A percentile compares a stretch with the other conserved stretches of the same genome.
phyloP scores from a whole-genome alignment of 768 basidiomycete species.

The Amyloporia xantha region DNA sequence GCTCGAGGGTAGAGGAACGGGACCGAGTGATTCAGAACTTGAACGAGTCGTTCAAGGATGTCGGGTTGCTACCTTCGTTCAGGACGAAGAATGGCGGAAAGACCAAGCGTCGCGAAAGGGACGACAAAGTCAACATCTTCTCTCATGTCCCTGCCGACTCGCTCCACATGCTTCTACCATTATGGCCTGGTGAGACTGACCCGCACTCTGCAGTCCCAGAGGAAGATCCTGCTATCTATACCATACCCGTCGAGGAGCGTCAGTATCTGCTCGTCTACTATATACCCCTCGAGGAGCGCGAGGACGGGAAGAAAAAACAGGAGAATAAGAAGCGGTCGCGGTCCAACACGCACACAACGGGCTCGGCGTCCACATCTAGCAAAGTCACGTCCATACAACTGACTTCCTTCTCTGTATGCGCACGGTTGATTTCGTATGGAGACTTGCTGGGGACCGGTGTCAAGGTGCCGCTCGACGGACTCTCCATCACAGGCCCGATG shows the following conservation, averaged over 20 bases:
- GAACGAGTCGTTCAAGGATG: constrained; percentile 67
- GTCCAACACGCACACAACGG: constrained; percentile 18
- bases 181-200: constrained; percentile 79
- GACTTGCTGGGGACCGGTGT: constrained; percentile 71
- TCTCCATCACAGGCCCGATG: constrained; percentile 58
- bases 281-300: constrained; percentile 41
- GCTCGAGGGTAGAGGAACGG: constrained; percentile 60
- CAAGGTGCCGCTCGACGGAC: constrained; percentile 63
- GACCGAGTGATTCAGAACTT: constrained; percentile 64
- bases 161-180: constrained; percentile 76
- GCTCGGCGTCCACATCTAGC: constrained; percentile 22
- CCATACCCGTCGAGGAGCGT: constrained; percentile 44
- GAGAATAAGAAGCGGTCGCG: constrained; percentile 39
- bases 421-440: constrained; percentile 63
- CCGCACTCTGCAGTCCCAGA: constrained; percentile 20
- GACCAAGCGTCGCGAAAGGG: constrained; percentile 17
- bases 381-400: constrained; percentile 46
- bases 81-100: constrained; percentile 15
- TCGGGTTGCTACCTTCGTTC: constrained; percentile 63
- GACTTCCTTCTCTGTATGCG: constrained; percentile 63
- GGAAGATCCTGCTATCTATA: constrained; percentile 14
- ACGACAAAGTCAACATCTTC: constrained; percentile 18
- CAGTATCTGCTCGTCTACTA: constrained; percentile 80
- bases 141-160: constrained; percentile 55
- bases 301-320: constrained; percentile 22